Evolutionary conservation across 2,329 filamentous ascomycete species (phyloP), one percentile per base, ranked within the genome.

Genomic region (Cryphonectria japonica): DNA sequence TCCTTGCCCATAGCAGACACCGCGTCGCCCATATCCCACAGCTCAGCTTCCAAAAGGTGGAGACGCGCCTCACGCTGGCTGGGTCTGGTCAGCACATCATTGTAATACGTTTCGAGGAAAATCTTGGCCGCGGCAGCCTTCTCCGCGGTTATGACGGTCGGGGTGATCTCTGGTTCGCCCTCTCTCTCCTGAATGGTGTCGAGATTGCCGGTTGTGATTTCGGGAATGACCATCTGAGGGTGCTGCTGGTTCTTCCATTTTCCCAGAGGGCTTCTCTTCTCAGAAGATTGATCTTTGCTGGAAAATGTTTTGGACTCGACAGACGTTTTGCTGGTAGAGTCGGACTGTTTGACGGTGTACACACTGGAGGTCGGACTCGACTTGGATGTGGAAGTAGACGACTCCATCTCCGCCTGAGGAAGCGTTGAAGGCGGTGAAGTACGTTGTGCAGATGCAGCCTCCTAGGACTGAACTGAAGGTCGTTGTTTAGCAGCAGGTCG

Each of bases 71-170:
- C 86, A 0, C 93, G 88, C 68, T 89, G 85, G 4, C 86, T 87
- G 1, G 85, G 82, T 2, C 83, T 82, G 37, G 83, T 84, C 2
- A 93, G 83, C 9, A 94, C 79, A n/a, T 89, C 84, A 75, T 95
- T 91, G 82, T 93, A 98, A 76, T 95, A 89, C 0, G 90, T 93
- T 79, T 98, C 96, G 13, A 98, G 86, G 76, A 90, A 97, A 29
- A 97, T 89, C 79, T 97, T 98, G 60, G 93, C 92, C 0, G 93
- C 91, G 0, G 94, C 90, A 2, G 91, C 88, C 72, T 88, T 89
- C 81, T 98, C 95, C 0, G 94, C 91, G 0, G 94, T 97, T 14
- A 79, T 60, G 9, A 85, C 78, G 1, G 81, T 82, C 0, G 82
- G 82, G 0, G 73, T 69, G 1, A 74, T 68, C 1, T 75, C 69